Percentiles rank a stretch among this genome's conserved stretches.
Conservation (phyloP, 768 basidiomycete genomes). For the Lentinula lateritia region DNA sequence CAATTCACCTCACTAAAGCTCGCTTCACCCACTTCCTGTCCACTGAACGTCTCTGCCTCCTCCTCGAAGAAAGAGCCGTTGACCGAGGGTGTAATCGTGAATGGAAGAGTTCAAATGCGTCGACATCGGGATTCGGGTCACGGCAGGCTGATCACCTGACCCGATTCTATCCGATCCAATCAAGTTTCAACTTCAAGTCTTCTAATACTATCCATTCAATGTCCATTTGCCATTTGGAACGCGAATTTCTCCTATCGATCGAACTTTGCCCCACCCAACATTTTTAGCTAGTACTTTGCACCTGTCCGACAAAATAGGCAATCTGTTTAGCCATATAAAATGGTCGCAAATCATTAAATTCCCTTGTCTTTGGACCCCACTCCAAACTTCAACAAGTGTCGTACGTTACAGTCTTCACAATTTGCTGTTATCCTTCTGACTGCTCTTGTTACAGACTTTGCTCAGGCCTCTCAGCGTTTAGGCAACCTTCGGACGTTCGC, state of each 20-base stretch:
- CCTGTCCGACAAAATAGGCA: not conserved
- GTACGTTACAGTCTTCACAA: not conserved
- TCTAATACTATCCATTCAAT: not conserved
- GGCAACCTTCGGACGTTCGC: conserved; percentile 54
- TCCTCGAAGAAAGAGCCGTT: conserved; percentile 49
- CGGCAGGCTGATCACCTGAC: not conserved
- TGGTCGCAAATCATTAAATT: not conserved
- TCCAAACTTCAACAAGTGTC: not conserved
- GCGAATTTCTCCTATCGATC: conserved; percentile 21
- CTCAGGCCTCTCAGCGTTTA: conserved; percentile 42
- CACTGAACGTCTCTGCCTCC: conserved; percentile 62
- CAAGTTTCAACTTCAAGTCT: not conserved
- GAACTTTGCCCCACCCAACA: not conserved
- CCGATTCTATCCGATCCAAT: not conserved
- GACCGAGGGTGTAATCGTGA: conserved; percentile 27
- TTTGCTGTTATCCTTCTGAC: not conserved
- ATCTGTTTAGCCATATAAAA: not conserved
- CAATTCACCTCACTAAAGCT: conserved; percentile 33
- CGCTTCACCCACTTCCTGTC: conserved; percentile 71
- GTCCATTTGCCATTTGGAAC: not conserved
- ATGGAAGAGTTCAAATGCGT: not conserved
- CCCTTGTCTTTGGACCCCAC: not conserved
- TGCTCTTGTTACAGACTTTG: conserved; percentile 18
- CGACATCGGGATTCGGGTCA: conserved; percentile 5
- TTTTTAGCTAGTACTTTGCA: not conserved